Conservation (phyloP, 2,329 filamentous ascomycete species). For the Aspergillus sp. region DNA sequence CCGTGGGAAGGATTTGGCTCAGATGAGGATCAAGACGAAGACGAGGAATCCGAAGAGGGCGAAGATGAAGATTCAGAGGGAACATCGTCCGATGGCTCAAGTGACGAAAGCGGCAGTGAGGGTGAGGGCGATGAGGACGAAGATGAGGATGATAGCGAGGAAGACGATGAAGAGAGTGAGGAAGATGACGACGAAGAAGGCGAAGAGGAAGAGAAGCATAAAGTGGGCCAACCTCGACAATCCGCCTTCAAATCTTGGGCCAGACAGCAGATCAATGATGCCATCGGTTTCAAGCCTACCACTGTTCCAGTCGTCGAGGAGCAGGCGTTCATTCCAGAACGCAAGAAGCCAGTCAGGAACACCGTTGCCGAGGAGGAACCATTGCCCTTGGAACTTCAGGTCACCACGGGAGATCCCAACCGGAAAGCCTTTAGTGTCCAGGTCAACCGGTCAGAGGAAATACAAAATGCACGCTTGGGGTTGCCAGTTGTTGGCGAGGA, state of each 20-base stretch:
- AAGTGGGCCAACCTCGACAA: conserved; percentile 36
- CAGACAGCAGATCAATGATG: conserved; percentile 78
- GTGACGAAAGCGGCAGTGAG: conserved; percentile 33
- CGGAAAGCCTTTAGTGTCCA: conserved; percentile 76
- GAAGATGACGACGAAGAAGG: conserved; percentile 31
- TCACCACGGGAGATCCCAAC: conserved; percentile 46
- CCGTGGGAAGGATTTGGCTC: conserved; percentile 50
- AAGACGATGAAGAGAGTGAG: conserved; percentile 20
- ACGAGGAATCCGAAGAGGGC: conserved; percentile 33
- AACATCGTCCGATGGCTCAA: conserved; percentile 17
- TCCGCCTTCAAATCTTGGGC: conserved; percentile 95
- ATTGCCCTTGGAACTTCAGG: conserved; percentile 41
- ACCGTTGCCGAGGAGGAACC: conserved; percentile 43
- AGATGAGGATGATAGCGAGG: conserved; percentile 31
- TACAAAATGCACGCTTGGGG: conserved; percentile 75
- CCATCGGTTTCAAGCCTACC: conserved; percentile 67
- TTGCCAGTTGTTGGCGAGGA: conserved; percentile 93
- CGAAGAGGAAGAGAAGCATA: conserved; percentile 31
- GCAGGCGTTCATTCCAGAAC: conserved; percentile 32
- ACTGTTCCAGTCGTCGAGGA: conserved; percentile 34
- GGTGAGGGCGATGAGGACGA: conserved; percentile 28
- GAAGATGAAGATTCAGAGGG: conserved; percentile 31
- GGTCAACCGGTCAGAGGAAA: conserved; percentile 68
- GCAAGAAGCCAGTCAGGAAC: conserved; percentile 38
- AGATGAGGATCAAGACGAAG: conserved; percentile 37